A percentile compares a stretch with the other conserved stretches of the same genome.
Evolutionary conservation across 805 yeast species (phyloP).

Genomic region (Saccharomycopsis microspora): DNA sequence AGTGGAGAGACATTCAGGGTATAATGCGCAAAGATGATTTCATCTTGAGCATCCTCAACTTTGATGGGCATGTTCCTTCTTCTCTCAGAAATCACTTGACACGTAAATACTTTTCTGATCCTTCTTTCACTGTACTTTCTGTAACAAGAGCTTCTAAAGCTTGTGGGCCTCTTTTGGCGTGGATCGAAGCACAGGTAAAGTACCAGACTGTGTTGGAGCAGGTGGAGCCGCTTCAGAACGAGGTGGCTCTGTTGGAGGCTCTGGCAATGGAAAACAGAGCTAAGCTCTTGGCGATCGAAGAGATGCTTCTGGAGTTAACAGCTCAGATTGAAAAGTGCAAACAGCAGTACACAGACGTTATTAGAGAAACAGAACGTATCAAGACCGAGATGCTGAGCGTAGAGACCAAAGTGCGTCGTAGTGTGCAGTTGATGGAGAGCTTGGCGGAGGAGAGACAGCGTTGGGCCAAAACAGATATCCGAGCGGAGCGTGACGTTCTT

Average conservation of each 20-base stretch:
- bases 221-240: constrained; percentile 63
- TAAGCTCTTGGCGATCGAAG: constrained; percentile 62
- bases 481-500: constrained; percentile 30
- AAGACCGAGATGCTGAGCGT: constrained; percentile 61
- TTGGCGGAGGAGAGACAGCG: constrained; percentile 57
- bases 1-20: constrained; percentile 78
- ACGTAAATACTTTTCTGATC: constrained; percentile 43
- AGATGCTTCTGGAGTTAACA: constrained; percentile 71
- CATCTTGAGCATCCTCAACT: constrained; percentile 69
- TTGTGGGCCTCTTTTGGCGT: constrained; percentile 80
- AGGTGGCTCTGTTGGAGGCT: constrained; percentile 47
- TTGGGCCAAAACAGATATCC: constrained; percentile 53
- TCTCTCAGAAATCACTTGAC: constrained; percentile 49
- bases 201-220: constrained; percentile 60
- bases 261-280: constrained; percentile 53
- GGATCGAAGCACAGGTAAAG: constrained; percentile 87
- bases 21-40: constrained; percentile 82
- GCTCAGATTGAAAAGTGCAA: constrained; percentile 59
- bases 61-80: constrained; percentile 50
- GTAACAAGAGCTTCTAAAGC: constrained; percentile 90
- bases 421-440: constrained; percentile 49
- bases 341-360: constrained; percentile 55
- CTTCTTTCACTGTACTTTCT: constrained; percentile 56
- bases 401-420: constrained; percentile 46
- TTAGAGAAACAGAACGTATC: constrained; percentile 67